Percentiles rank a stretch among this genome's conserved stretches.
Evolutionary conservation across 352 stramenopile species (phyloP).

Genomic region (Pythium biforme): DNA sequence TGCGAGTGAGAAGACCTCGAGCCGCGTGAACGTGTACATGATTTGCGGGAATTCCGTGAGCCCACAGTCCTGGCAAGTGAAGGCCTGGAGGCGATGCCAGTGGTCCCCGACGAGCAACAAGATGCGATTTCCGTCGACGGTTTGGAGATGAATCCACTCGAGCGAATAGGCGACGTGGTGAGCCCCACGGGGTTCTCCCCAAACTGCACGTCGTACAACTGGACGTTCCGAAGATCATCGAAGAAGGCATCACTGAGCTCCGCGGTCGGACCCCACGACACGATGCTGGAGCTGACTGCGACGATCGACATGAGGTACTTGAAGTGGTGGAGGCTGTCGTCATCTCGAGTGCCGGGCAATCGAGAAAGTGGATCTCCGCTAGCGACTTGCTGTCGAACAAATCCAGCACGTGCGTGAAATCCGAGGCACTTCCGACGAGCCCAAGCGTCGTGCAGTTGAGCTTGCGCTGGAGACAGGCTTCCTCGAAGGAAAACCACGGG

Average conservation of each 20-base stretch:
- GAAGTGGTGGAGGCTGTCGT: background rate
- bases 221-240: background rate
- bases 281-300: background rate
- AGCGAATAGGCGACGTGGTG: background rate
- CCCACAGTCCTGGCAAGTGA: background rate
- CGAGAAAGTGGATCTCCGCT: background rate
- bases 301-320: background rate
- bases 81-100: background rate
- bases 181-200: background rate
- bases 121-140: background rate
- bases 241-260: background rate
- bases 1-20: background rate
- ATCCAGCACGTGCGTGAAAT: too few species aligned
- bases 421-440: background rate
- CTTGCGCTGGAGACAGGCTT: constrained; percentile 8
- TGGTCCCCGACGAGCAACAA: background rate
- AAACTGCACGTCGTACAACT: background rate
- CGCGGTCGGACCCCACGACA: background rate
- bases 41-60: background rate
- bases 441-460: constrained; percentile 10
- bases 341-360: background rate
- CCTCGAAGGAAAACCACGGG: constrained; percentile 16
- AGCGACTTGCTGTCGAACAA: background rate
- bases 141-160: background rate
- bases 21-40: background rate